These are phyloP conservation scores for Vachellia pachyceras DNA, from an alignment of 306 rosid species.

Conservation along the genomic window DNA sequence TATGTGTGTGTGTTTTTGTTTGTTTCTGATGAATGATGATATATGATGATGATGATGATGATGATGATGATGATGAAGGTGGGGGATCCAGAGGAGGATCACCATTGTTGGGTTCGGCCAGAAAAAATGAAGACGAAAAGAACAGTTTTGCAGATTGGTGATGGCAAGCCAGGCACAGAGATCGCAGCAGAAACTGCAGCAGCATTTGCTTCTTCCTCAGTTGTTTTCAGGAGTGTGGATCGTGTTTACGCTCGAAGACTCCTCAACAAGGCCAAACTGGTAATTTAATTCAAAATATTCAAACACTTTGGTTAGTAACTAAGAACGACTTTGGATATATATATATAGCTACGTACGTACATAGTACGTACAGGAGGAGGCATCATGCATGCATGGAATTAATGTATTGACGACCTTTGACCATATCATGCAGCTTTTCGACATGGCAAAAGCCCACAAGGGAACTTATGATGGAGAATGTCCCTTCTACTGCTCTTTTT, in stretches of 20 bases:
- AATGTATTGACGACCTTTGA: too few species aligned
- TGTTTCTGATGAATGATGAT: too few species aligned
- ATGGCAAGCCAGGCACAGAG: slow-evolving; percentile 66
- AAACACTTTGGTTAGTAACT: not conserved
- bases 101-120: slow-evolving; percentile 82
- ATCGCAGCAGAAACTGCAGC: slow-evolving; percentile 94
- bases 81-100: slow-evolving; percentile 81
- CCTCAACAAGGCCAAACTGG: slow-evolving; percentile 91
- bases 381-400: too few species aligned
- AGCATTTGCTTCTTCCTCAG: slow-evolving; percentile 83
- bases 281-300: not conserved
- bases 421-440: slow-evolving; percentile 38
- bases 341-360: too few species aligned
- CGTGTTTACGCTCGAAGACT: slow-evolving; percentile 67
- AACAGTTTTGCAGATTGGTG: slow-evolving; percentile 62
- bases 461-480: slow-evolving; percentile 95
- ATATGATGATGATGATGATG: not conserved
- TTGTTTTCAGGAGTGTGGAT: slow-evolving; percentile 59
- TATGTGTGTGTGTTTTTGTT: too few species aligned
- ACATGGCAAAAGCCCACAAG: slow-evolving; percentile 63
- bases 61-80: slow-evolving; percentile 56
- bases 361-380: too few species aligned
- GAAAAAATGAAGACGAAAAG: slow-evolving; percentile 80
- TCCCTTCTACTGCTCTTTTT: slow-evolving; percentile 93
- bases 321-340: too few species aligned